Evolutionary conservation across 2,329 filamentous ascomycete species (phyloP), one percentile per base, ranked within the genome.

Genomic region (Cadophora luteo-olivacea): DNA sequence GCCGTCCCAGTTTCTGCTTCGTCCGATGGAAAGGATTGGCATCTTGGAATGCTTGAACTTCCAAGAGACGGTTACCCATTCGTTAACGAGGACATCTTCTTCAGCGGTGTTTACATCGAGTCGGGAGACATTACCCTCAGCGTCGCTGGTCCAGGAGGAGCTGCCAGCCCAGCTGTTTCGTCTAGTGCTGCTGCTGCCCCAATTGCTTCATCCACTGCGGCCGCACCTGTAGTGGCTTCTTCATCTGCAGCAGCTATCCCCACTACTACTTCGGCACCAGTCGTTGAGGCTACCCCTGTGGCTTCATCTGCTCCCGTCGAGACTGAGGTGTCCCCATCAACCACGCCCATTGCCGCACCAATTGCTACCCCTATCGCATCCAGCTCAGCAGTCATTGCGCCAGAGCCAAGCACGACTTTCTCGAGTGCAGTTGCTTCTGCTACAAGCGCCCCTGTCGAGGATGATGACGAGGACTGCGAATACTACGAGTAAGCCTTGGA

Each of bases 91-190:
- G 61, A 64, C 75, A 88, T 90, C 82, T 92, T 87, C 78, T 92
- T 91, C 80, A 89, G 86, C 2, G 90, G 91, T 12, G 87, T 92
- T 6, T 93, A 91, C 74, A 83, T 92, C 62, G 91, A 93, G 83
- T 84, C 81, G 54, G 88, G 86, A 3, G 75, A 80, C 0, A 67
- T 84, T 36, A 84, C 79, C 6, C 79, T 78, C 16, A 69, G 67
- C 5, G 76, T 84, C 70, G 77, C 75, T 6, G 79, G 80, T 1
- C 76, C 79, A 32, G 76, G 70, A 29, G 72, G 71, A 29, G 67
- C 68, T 22, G 63, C 57, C 22, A 71, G 67, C 33, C 52, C 62
- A 12, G 66, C 52, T 48, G 32, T n/a, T 45, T 61, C 58, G 12
- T 45, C 65, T 22, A 33, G 41, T 24, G 64, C 58, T 19, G 41